A percentile compares a stretch with the other conserved stretches of the same genome.
These are phyloP conservation scores for Zygoascus ofunaensis DNA, from an alignment of 805 yeast genomes.

Conservation along the genomic window DNA sequence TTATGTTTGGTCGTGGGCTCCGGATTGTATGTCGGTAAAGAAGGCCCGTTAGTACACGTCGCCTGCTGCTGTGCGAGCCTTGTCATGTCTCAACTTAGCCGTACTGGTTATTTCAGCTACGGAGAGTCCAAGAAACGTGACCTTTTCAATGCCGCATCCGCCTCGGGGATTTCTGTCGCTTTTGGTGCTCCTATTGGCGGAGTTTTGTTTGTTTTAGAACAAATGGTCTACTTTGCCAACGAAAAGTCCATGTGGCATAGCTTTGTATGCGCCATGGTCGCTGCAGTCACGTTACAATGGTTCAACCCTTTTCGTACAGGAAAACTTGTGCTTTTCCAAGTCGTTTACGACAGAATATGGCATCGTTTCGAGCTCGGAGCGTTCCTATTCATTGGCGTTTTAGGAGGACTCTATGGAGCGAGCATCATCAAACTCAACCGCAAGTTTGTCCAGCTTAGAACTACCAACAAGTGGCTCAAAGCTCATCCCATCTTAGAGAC, in stretches of 20 bases:
- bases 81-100: conserved; percentile 21
- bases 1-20: conserved; percentile 59
- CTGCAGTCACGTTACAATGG: conserved; percentile 50
- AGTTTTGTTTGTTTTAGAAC: conserved; percentile 67
- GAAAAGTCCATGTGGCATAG: conserved; percentile 73
- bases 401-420: conserved; percentile 63
- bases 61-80: conserved; percentile 49
- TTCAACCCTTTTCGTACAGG: conserved; percentile 44
- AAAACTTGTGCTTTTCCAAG: conserved; percentile 52
- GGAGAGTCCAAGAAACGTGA: conserved; percentile 58
- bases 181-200: conserved; percentile 87
- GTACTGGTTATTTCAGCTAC: conserved; percentile 9
- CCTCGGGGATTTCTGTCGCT: conserved; percentile 79
- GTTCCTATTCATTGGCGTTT: conserved; percentile 56
- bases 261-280: conserved; percentile 68
- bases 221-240: conserved; percentile 52
- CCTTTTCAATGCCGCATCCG: conserved; percentile 62
- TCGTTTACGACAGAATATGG: conserved; percentile 65
- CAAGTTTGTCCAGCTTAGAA: conserved; percentile 30
- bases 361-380: conserved; percentile 61
- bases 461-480: conserved; percentile 4
- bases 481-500: conserved; percentile 39
- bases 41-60: conserved; percentile 79
- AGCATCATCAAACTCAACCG: conserved; percentile 42
- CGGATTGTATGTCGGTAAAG: conserved; percentile 78